phyloP scores from a whole-genome alignment of 192 early-diverging fungal species.

The Allomyces arbusculus region DNA sequence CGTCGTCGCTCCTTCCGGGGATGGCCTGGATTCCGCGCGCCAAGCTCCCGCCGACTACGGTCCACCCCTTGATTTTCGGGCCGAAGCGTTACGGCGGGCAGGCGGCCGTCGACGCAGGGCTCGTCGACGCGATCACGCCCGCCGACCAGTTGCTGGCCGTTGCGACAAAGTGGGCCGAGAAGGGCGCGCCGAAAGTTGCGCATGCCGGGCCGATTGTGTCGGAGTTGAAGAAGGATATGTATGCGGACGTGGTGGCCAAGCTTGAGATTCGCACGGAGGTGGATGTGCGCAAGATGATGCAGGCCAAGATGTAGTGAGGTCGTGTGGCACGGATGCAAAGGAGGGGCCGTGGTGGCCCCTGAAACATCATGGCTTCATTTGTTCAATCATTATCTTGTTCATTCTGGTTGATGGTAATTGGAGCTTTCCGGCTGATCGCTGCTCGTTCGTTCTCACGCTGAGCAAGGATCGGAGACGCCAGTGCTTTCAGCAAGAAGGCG shows the following conservation, averaged over 20 bases:
- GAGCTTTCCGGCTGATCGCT: too few species aligned
- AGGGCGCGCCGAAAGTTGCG: not conserved
- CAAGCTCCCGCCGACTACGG: not conserved
- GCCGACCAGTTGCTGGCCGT: not conserved
- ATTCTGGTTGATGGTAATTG: too few species aligned
- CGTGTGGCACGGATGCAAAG: too few species aligned
- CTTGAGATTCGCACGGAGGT: not conserved
- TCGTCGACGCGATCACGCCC: not conserved
- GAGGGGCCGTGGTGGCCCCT: too few species aligned
- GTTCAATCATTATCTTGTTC: too few species aligned
- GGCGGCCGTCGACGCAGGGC: not conserved
- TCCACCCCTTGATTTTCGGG: not conserved
- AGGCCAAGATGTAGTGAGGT: not conserved
- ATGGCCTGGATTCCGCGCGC: not conserved
- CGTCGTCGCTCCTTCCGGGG: not conserved
- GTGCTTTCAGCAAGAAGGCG: too few species aligned
- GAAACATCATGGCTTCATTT: too few species aligned
- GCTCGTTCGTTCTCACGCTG: too few species aligned
- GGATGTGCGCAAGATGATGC: not conserved
- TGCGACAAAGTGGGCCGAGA: not conserved
- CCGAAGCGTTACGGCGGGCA: not conserved
- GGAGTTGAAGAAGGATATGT: not conserved
- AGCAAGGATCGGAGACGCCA: too few species aligned
- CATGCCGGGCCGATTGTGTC: not conserved
- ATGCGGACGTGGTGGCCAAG: not conserved